These are phyloP conservation scores for Seiridium unicorne DNA, from an alignment of 2,329 filamentous ascomycete genomes.

Conservation along the genomic window DNA sequence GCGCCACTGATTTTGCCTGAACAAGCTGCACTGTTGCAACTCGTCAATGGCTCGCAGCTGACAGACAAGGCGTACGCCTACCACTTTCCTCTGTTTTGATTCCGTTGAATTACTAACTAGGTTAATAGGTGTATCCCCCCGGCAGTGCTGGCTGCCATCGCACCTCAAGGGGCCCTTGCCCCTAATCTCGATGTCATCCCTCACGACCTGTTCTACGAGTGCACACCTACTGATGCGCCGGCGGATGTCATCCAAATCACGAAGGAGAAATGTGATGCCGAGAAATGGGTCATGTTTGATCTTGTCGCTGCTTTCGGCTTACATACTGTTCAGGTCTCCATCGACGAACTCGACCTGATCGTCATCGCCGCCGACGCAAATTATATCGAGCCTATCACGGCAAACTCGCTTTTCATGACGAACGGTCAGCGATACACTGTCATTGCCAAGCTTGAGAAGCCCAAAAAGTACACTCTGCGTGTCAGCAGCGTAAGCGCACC, in stretches of 20 bases:
- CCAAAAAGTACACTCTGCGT: conserved; percentile 54
- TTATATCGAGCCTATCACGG: conserved; percentile 51
- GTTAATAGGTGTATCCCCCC: conserved; percentile 32
- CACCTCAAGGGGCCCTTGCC: conserved; percentile 12
- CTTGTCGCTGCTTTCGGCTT: conserved; percentile 52
- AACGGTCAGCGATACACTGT: conserved; percentile 56
- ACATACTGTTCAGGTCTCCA: conserved; percentile 42
- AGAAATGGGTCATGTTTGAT: conserved; percentile 53
- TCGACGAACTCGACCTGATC: conserved; percentile 53
- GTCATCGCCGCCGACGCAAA: conserved; percentile 54
- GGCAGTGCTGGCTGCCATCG: conserved; percentile 36
- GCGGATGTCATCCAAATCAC: conserved; percentile 41
- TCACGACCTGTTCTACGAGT: conserved; percentile 41
- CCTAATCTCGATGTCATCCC: conserved; percentile 38
- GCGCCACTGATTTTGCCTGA: conserved; percentile 30
- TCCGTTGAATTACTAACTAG: not conserved
- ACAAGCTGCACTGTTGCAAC: conserved; percentile 27
- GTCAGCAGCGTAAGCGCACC: conserved; percentile 44
- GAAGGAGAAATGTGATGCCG: conserved; percentile 10
- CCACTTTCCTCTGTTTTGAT: not conserved
- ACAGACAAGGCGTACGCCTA: conserved; percentile 39
- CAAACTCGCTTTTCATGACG: conserved; percentile 43
- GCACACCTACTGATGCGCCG: conserved; percentile 42
- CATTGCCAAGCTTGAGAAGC: conserved; percentile 42
- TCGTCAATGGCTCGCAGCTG: conserved; percentile 28